Evolutionary conservation across 1,284 basidiomycete genomes (phyloP).

Genomic region (Xerocomus minutiporus): DNA sequence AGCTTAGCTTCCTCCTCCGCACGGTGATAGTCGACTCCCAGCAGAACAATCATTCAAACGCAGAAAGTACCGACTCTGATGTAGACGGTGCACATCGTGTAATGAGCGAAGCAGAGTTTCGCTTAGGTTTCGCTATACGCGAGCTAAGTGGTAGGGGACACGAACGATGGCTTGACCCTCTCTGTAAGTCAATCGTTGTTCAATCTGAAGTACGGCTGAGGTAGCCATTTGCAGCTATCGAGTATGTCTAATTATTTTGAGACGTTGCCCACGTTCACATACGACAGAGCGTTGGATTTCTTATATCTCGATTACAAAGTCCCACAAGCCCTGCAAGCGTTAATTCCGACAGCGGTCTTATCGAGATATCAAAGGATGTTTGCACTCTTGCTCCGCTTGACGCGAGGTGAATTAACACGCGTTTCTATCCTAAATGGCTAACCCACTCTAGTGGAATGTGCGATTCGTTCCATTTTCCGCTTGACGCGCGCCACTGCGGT

Average conservation of each 20-base stretch:
- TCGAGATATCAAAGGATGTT: constrained; percentile 84
- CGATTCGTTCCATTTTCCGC: constrained; percentile 62
- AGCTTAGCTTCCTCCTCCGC: constrained; percentile 75
- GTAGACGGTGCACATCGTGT: constrained; percentile 33
- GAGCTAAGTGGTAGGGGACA: constrained; percentile 62
- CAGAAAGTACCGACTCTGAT: constrained; percentile 7
- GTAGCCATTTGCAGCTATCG: constrained; percentile 18
- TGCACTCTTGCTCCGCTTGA: constrained; percentile 69
- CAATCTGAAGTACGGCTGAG: constrained; percentile 10
- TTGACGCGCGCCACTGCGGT: constrained; percentile 43
- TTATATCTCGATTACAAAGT: constrained; percentile 83
- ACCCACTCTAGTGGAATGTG: constrained; percentile 57
- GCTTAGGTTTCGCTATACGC: constrained; percentile 77
- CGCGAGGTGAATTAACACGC: constrained; percentile 52
- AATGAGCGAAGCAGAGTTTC: constrained; percentile 64
- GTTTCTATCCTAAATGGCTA: constrained; percentile 1
- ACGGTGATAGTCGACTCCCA: constrained; percentile 77
- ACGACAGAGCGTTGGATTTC: constrained; percentile 74
- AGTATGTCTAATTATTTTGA: constrained; percentile 30
- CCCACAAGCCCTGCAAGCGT: constrained; percentile 61
- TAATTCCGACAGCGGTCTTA: constrained; percentile 66
- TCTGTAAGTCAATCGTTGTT: constrained; percentile 46
- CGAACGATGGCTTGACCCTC: constrained; percentile 75
- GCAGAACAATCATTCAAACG: constrained; percentile 29
- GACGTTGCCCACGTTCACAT: constrained; percentile 50